Conservation (phyloP, 2,329 filamentous ascomycete genomes). For the Botrytis galanthina region DNA sequence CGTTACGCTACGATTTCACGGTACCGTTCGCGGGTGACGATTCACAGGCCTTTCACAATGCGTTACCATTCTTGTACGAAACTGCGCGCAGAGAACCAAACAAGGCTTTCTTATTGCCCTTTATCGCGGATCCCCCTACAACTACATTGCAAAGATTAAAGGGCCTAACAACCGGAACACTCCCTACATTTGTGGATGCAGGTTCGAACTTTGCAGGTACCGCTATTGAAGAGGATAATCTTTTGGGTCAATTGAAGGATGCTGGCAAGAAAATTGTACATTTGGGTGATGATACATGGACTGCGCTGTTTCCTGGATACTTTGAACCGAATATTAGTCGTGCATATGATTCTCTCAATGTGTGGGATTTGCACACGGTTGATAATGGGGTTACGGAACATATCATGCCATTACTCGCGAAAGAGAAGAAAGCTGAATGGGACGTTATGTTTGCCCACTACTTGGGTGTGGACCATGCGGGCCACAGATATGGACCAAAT, state of each 20-base stretch:
- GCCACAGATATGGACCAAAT: slow-evolving; percentile 91
- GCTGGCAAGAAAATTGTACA: slow-evolving; percentile 80
- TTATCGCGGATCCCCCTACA: slow-evolving; percentile 95
- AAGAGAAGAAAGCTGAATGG: slow-evolving; percentile 68
- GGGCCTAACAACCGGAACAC: slow-evolving; percentile 88
- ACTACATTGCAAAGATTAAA: slow-evolving; percentile 90
- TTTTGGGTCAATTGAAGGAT: slow-evolving; percentile 61
- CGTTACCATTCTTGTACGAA: slow-evolving; percentile 83
- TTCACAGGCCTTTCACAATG: slow-evolving; percentile 71
- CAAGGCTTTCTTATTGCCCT: slow-evolving; percentile 86
- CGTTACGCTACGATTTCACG: slow-evolving; percentile 94
- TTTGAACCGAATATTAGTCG: slow-evolving; percentile 84
- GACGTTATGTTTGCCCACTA: slow-evolving; percentile 95
- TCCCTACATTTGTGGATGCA: slow-evolving; percentile 91
- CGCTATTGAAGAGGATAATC: slow-evolving; percentile 89
- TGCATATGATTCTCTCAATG: slow-evolving; percentile 96
- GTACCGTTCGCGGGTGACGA: slow-evolving; percentile 60
- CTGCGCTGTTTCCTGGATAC: slow-evolving; percentile 86
- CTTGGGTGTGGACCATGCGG: slow-evolving; percentile 93
- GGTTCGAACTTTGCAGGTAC: slow-evolving; percentile 95
- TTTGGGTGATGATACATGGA: slow-evolving; percentile 97
- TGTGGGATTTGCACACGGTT: slow-evolving; percentile 95
- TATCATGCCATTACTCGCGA: slow-evolving; percentile 76
- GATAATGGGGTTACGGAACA: slow-evolving; percentile 93
- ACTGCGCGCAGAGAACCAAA: slow-evolving; percentile 70